These are phyloP conservation scores for Aplosporella prunicola DNA, from an alignment of 2,329 filamentous ascomycete genomes.

Conservation along the genomic window DNA sequence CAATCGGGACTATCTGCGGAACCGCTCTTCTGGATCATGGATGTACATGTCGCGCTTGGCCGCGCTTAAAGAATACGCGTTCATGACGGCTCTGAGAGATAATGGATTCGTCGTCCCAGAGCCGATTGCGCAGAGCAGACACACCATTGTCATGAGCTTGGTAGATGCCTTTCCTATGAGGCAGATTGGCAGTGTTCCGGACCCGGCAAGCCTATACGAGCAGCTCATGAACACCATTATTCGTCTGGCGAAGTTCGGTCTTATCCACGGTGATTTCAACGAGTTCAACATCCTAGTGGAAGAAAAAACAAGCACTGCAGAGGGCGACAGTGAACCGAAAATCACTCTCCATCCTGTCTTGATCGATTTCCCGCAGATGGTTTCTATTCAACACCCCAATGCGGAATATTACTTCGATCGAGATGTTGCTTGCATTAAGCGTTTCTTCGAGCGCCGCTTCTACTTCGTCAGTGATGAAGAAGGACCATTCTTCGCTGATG, in stretches of 20 bases:
- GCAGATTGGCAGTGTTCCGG: slow-evolving; percentile 73
- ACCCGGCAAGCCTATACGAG: slow-evolving; percentile 80
- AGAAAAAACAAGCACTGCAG: slow-evolving; percentile 42
- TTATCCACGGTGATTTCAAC: slow-evolving; percentile 98
- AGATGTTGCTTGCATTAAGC: slow-evolving; percentile 90
- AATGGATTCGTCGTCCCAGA: slow-evolving; percentile 86
- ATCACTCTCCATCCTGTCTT: slow-evolving; percentile 65
- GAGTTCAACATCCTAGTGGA: slow-evolving; percentile 97
- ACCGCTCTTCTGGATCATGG: slow-evolving; percentile 74
- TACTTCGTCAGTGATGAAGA: slow-evolving; percentile 73
- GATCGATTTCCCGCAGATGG: slow-evolving; percentile 98
- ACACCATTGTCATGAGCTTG: slow-evolving; percentile 93
- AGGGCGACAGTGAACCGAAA: slow-evolving; percentile 14
- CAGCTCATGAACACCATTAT: slow-evolving; percentile 83
- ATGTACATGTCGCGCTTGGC: slow-evolving; percentile 95
- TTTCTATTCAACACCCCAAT: slow-evolving; percentile 87
- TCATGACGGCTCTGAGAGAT: slow-evolving; percentile 76
- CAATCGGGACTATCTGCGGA: slow-evolving; percentile 89
- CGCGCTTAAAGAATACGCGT: slow-evolving; percentile 87
- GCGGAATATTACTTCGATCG: slow-evolving; percentile 97
- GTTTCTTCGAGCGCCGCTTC: slow-evolving; percentile 84
- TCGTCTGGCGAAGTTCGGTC: slow-evolving; percentile 68
- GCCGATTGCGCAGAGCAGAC: slow-evolving; percentile 79
- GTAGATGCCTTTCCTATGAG: slow-evolving; percentile 87
- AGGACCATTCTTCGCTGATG: slow-evolving; percentile 78